Evolutionary conservation across 2,329 filamentous ascomycete genomes (phyloP).

Genomic region (Balansia obtecta): DNA sequence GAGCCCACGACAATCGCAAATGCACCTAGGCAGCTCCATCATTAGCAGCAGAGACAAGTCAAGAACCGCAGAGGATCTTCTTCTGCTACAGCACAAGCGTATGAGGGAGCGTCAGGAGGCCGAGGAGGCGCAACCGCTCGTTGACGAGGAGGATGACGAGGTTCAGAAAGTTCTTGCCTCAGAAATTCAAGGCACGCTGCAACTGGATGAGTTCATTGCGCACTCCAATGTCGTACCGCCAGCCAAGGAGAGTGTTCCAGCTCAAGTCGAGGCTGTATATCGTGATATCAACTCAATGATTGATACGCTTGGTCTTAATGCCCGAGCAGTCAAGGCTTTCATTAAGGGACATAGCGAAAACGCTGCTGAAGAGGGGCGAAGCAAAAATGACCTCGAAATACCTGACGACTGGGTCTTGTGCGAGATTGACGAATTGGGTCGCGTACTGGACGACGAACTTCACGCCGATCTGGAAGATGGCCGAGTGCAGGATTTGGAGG

Average conservation of each 20-base stretch:
- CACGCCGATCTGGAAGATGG: constrained; percentile 52
- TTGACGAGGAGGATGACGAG: constrained; percentile 58
- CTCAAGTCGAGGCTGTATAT: constrained; percentile 56
- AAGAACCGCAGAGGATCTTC: constrained; percentile 29
- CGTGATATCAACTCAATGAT: constrained; percentile 89
- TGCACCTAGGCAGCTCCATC: constrained; percentile 26
- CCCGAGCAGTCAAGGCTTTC: constrained; percentile 50
- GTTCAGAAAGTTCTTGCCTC: constrained; percentile 50
- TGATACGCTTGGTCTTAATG: constrained; percentile 80
- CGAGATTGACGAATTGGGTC: constrained; percentile 58
- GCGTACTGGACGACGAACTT: constrained; percentile 52
- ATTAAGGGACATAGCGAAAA: constrained; percentile 54
- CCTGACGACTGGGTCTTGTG: constrained; percentile 60
- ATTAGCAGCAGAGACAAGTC: constrained; percentile 23
- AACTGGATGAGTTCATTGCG: constrained; percentile 56
- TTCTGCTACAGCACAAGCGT: constrained; percentile 37
- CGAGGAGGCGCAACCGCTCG: constrained; percentile 43
- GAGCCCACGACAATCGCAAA: constrained; percentile 25
- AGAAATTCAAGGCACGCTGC: constrained; percentile 47
- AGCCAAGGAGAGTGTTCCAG: constrained; percentile 44
- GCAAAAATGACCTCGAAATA: constrained; percentile 55
- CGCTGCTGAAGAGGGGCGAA: constrained; percentile 40
- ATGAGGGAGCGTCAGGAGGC: constrained; percentile 42
- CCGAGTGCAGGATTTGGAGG: constrained; percentile 53
- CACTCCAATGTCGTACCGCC: constrained; percentile 41